Evolutionary conservation across 352 stramenopile species (phyloP), one percentile per base, ranked within the genome.

Genomic region (Phytophthora brassicae): DNA sequence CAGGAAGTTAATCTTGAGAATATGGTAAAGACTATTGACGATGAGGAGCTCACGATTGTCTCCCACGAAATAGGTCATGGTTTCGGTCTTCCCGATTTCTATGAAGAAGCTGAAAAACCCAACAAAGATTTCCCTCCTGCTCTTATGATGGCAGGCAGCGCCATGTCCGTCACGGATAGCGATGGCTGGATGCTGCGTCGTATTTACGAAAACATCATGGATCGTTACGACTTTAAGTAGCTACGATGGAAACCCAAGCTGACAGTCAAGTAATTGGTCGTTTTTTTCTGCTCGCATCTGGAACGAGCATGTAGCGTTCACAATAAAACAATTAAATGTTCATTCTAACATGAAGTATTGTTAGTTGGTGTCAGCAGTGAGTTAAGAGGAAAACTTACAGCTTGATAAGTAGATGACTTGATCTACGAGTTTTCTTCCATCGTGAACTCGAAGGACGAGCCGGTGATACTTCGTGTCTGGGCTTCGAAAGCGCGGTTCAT

Each of bases 401-500:
- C 31, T 36, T 39, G 31, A 16, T 38, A 13, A 8, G 33, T 43
- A 23, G 9, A 44, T 13, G 36, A 12, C 36, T 22, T 42, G 14
- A 16, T 39, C 23, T 62, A 68, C 48, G 42, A 55, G 6, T 46
- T 46, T 6, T 75, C 81, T n/a, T 77, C 73, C 59, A 85, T 65
- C 9, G 78, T 67, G 23, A 87, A 79, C 44, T 88, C 75, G 24
- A 86, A 77, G 9, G 75, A 76, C 7, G 72, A 72, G 4, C 76
- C 81, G 6, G 79, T 76, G 26, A 90, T 72, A 39, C 68, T 85
- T 61, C 79, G 86, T 47, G 60, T 70, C 58, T 81, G 63, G 11
- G 82, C 75, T 28, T 90, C 78, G 39, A 87, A 84, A 11, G 83
- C 78, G 8, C 85, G 84, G 6, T 67, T 80, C 77, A 93, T 89